Percentiles rank a stretch among this genome's conserved stretches.
These are phyloP conservation scores for Cladosporium sp. DNA, from an alignment of 2,329 filamentous ascomycete species.

Conservation along the genomic window DNA sequence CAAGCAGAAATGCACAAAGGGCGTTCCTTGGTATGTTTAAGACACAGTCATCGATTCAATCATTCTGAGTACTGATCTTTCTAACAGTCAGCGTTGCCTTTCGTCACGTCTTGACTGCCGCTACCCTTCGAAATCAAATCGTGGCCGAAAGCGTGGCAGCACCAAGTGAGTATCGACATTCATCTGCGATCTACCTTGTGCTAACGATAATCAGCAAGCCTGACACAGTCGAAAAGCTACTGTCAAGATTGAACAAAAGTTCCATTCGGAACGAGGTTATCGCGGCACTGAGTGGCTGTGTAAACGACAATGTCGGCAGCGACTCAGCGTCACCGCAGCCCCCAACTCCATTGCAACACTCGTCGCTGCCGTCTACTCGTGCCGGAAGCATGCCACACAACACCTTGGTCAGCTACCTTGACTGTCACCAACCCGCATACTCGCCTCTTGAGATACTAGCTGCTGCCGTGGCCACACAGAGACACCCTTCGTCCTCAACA, in stretches of 20 bases:
- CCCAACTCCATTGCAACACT: background rate
- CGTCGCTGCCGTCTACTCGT: background rate
- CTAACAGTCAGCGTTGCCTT: background rate
- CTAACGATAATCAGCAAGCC: constrained; percentile 3
- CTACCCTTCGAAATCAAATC: constrained; percentile 6
- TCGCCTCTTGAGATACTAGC: constrained; percentile 8
- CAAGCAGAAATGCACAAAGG: constrained; percentile 9
- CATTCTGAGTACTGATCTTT: background rate
- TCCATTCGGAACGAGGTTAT: constrained; percentile 5
- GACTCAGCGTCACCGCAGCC: background rate
- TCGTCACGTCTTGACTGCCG: background rate
- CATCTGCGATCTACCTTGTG: background rate
- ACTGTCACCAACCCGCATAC: constrained; percentile 9
- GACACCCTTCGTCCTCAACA: background rate
- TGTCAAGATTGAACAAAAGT: constrained; percentile 1
- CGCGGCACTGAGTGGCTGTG: background rate
- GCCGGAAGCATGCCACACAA: background rate
- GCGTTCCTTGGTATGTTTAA: background rate
- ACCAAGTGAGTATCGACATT: background rate
- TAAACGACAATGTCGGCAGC: background rate
- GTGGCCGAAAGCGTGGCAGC: constrained; percentile 8
- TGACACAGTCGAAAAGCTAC: constrained; percentile 3
- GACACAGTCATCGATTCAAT: background rate
- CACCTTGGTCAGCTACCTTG: background rate
- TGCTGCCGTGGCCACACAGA: constrained; percentile 6